Evolutionary conservation across 805 yeast species (phyloP), one percentile per base, ranked within the genome.

Genomic region (Kluyveromyces aestuarii): DNA sequence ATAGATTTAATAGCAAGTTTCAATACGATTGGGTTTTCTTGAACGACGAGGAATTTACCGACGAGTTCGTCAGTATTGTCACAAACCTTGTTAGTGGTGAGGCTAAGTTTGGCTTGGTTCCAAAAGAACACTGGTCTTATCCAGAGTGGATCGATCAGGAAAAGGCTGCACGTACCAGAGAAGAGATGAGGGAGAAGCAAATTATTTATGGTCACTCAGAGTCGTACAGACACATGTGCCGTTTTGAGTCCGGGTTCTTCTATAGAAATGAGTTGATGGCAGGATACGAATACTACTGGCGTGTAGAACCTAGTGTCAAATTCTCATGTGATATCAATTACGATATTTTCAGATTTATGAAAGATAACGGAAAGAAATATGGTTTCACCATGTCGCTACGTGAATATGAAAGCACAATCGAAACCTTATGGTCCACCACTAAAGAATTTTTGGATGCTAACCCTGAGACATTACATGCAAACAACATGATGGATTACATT

Each of bases 21-120:
- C 79, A 85, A 55, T 90, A 90, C 64, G 95, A 88, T 63, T 90
- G 96, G 96, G 90, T 89, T 14, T 90, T 90, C 66, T 70, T 91
- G 56, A 90, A 90, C 68, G 91, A 91, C 63, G 81, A 76, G 49
- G 81, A 77, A 19, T 90, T 88, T 65, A 71, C 75, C 35, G 83
- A 82, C 1, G 87, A 83, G 49, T 89, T 90, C 69, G 82, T 79
- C 61, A 59, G 60, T 2, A 67, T 71, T 38, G 76, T 87, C 11
- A 49, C 73, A 0, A 63, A 73, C 2, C 69, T 81, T 48, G 79
- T 80, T 30, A 75, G 84, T 48, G 95, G 96, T 43, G 73, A 68
- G 37, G 79, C 83, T 44, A 76, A 78, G 62, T 90, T 81, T 63
- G 96, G 91, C 7, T 48, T 73, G 40, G 81, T 89, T 49, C 89